Evolutionary conservation across 352 stramenopile genomes (phyloP).

Genomic region (Pythium insidiosum): DNA sequence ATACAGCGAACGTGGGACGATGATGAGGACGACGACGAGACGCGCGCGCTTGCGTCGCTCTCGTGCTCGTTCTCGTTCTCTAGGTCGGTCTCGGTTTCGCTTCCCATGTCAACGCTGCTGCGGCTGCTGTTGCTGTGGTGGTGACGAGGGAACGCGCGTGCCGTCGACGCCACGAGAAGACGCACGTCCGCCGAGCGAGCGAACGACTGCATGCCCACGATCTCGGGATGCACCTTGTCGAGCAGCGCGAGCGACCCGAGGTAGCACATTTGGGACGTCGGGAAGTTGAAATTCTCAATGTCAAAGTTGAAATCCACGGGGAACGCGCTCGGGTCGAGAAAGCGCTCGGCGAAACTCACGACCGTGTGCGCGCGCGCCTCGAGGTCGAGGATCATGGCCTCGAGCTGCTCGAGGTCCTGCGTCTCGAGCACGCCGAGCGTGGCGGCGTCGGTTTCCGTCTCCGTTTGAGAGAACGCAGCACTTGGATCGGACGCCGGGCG

Average conservation of each 20-base stretch:
- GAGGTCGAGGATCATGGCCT: slow-evolving; percentile 36
- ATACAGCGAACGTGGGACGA: too few relatives aligned
- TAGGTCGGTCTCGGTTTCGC: slow-evolving; percentile 13
- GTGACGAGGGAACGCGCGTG: slow-evolving; percentile 3
- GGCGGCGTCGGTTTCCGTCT: too few relatives aligned
- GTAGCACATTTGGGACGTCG: slow-evolving; percentile 48
- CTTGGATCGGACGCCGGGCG: slow-evolving; percentile 9
- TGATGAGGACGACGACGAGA: too few relatives aligned
- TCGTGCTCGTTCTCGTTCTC: too few relatives aligned
- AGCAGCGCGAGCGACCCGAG: slow-evolving; percentile 36
- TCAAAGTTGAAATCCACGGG: slow-evolving; percentile 42
- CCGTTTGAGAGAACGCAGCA: too few relatives aligned
- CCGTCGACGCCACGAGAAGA: slow-evolving; percentile 21
- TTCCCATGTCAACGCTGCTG: too few relatives aligned
- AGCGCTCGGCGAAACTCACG: slow-evolving; percentile 43
- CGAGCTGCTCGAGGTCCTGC: slow-evolving; percentile 26
- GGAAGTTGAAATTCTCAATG: slow-evolving; percentile 44
- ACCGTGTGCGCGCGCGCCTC: slow-evolving; percentile 37
- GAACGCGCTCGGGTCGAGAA: slow-evolving; percentile 30
- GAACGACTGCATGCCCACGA: slow-evolving; percentile 40
- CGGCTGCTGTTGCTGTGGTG: too few relatives aligned
- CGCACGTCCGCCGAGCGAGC: slow-evolving; percentile 27
- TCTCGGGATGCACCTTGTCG: slow-evolving; percentile 44
- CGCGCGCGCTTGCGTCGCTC: too few relatives aligned
- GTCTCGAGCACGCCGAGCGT: slow-evolving; percentile 31